Evolutionary conservation across 1,139 yeast genomes (phyloP).

Genomic region (Magnusiomyces starmeri): DNA sequence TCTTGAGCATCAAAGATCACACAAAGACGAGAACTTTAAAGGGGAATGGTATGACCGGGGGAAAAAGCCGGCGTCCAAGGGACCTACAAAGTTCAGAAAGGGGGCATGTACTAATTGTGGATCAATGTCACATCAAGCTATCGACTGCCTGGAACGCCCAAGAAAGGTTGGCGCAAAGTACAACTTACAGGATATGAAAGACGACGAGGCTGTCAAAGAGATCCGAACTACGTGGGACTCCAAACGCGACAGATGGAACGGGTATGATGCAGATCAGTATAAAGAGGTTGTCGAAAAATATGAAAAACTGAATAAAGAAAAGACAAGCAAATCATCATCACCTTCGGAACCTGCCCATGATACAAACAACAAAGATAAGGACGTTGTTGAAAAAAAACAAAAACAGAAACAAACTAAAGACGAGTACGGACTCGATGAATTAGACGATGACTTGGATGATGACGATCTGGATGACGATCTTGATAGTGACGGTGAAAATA

Average conservation of each 20-base stretch:
- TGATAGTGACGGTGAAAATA: conserved; percentile 12
- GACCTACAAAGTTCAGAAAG: conserved; percentile 33
- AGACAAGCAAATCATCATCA: conserved; percentile 23
- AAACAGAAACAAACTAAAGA: conserved; percentile 1
- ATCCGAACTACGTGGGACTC: conserved; percentile 46
- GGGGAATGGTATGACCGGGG: conserved; percentile 33
- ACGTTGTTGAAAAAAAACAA: conserved; percentile 9
- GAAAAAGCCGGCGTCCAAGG: conserved; percentile 15
- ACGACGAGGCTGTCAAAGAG: conserved; percentile 29
- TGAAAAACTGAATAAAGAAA: conserved; percentile 38
- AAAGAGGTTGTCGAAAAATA: conserved; percentile 42
- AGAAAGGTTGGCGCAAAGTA: conserved; percentile 37
- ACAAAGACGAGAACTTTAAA: conserved; percentile 22
- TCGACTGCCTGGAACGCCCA: conserved; percentile 49
- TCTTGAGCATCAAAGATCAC: conserved; percentile 46
- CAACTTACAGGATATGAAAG: conserved; percentile 28
- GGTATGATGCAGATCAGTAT: conserved; percentile 58
- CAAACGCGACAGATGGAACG: conserved; percentile 74
- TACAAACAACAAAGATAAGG: conserved; percentile 20
- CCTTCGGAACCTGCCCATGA: too few species aligned
- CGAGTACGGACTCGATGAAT: conserved; percentile 1
- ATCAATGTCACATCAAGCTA: conserved; percentile 39
- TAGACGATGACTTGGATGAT: conserved; percentile 13
- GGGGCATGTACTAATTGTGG: conserved; percentile 51
- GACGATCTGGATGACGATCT: conserved; percentile 17